Evolutionary conservation across 1,284 basidiomycete species (phyloP).

Genomic region (Ustilago lituana): DNA sequence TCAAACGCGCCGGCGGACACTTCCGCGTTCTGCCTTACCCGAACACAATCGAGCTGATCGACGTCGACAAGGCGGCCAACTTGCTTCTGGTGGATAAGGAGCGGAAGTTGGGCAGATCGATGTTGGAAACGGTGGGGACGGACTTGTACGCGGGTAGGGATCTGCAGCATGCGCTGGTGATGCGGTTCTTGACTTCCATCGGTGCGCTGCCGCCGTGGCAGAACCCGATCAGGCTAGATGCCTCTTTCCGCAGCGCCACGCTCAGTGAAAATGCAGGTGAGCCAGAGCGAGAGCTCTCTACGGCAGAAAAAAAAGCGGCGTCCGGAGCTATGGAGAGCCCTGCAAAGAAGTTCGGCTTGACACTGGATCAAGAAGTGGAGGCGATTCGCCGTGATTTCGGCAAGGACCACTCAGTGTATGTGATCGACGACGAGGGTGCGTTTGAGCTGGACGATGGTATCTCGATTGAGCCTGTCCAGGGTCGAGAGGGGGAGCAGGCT

Average conservation of each 20-base stretch:
- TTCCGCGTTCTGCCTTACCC: slow-evolving; percentile 38
- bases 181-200: slow-evolving; percentile 43
- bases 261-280: slow-evolving; percentile 15
- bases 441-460: slow-evolving; percentile 94
- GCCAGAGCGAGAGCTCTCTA: slow-evolving; percentile 5
- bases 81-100: slow-evolving; percentile 11
- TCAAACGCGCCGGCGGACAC: slow-evolving; percentile 72
- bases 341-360: slow-evolving; percentile 21
- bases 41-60: background rate
- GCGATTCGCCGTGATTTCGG: slow-evolving; percentile 79
- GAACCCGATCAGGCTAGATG: slow-evolving; percentile 48
- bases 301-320: background rate
- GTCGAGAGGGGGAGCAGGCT: slow-evolving; percentile 62
- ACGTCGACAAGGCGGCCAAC: slow-evolving; percentile 7
- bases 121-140: slow-evolving; percentile 27
- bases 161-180: slow-evolving; percentile 50
- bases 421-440: slow-evolving; percentile 85
- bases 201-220: slow-evolving; percentile 56
- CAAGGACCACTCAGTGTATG: slow-evolving; percentile 77
- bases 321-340: background rate
- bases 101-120: slow-evolving; percentile 6
- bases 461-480: slow-evolving; percentile 73
- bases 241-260: slow-evolving; percentile 27
- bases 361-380: slow-evolving; percentile 32
- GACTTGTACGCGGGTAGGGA: slow-evolving; percentile 29